Evolutionary conservation across 2,329 filamentous ascomycete genomes (phyloP), one percentile per base, ranked within the genome.

Genomic region (Metarhizium sp.): DNA sequence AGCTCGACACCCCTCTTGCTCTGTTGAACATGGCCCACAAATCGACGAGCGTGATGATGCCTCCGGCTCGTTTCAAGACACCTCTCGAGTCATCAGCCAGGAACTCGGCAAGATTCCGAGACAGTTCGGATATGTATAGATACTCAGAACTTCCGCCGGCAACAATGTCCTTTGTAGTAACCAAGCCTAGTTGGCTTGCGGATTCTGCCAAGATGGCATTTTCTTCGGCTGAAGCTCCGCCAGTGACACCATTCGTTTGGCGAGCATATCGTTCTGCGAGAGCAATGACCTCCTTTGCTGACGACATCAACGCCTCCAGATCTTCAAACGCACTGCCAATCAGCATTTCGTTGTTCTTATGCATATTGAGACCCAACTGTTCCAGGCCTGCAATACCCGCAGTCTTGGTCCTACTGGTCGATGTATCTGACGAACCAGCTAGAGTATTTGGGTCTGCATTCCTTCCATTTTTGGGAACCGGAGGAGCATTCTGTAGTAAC

Each of bases 301-400:
- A 96, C 3, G 92, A 90, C 92, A 97, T 99, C 42, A 99, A 78
- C 3, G 94, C 92, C 67, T 97, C 92, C 0, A 99, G 80, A 65
- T 99, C 94, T 67, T 96, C 92, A 64, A 99, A 99, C 0, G 94
- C 92, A 60, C 83, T 91, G 30, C 92, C 92, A 60, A 99, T 96
- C 51, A 96, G 86, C 10, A 90, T 73, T 69, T 96, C 91, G 63
- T 96, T 97, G 69, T 95, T 96, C 73, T 90, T 92, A 56, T 90
- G 87, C 65, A 91, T 82, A 62, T 92, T 89, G 6, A 92, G 73
- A 0, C 90, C 89, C 59, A 91, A 84, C 64, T 90, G 86, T 69
- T 99, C 94, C 2, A 99, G 78, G 0, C 92, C 92, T 10, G 92
- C 92, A 63, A 99, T 96, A 2, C 94, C 94, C 4, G 90, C 89